Conservation (phyloP, 495 filamentous ascomycete species). For the Hypoxylon crocopeplum region DNA sequence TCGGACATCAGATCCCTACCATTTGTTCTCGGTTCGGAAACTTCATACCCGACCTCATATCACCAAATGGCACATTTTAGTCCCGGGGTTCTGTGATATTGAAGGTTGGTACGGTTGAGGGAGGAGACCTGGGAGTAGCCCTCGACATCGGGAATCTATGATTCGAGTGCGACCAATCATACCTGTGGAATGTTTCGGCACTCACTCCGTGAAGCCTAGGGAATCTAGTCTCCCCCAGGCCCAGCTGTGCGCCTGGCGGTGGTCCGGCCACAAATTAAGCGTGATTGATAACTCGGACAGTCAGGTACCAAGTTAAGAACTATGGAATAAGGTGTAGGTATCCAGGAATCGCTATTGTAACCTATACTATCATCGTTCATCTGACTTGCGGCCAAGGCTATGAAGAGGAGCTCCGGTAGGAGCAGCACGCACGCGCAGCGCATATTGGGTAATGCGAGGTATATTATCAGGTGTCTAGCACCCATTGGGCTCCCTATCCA, state of each 20-base stretch:
- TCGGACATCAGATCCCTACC: conserved; percentile 30
- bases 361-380: background rate
- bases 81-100: conserved; percentile 17
- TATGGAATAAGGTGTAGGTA: background rate
- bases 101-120: conserved; percentile 14
- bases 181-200: conserved; percentile 24
- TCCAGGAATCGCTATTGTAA: too few species aligned
- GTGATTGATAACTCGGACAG: conserved; percentile 12
- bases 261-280: conserved; percentile 18
- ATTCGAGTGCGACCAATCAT: conserved; percentile 30
- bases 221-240: conserved; percentile 21
- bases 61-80: conserved; percentile 22
- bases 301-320: background rate
- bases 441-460: conserved; percentile 14
- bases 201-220: conserved; percentile 22
- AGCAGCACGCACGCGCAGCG: conserved; percentile 14
- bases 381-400: conserved; percentile 8
- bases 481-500: too few species aligned
- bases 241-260: conserved; percentile 2
- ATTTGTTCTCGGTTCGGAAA: conserved; percentile 15
- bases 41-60: conserved; percentile 27
- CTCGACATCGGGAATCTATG: conserved; percentile 27
- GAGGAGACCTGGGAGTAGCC: conserved; percentile 7
- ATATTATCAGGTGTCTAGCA: too few species aligned
- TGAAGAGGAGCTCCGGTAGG: conserved; percentile 5